A percentile compares a stretch with the other conserved stretches of the same genome.
phyloP scores from a whole-genome alignment of 139 green algal species.

The Chlamydomonas sp. region DNA sequence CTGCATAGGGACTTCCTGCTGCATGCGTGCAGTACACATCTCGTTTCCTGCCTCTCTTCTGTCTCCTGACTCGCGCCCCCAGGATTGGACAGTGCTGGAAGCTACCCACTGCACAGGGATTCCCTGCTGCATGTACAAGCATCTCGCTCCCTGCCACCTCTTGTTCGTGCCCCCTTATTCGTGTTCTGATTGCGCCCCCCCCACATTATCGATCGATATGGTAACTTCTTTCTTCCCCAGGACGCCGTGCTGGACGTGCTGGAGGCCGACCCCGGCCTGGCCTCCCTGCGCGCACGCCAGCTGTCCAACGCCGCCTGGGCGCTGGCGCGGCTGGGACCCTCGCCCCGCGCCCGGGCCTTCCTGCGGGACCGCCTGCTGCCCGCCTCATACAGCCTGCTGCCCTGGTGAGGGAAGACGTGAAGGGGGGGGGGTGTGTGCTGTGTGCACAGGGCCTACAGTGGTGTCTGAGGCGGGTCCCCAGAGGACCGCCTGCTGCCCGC shows the following conservation, averaged over 20 bases:
- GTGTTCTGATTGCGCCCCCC: too few species aligned
- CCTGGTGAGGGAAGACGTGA: slow-evolving; percentile 23
- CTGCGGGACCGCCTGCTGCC: slow-evolving; percentile 41
- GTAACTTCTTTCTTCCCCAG: background rate
- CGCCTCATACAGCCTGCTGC: slow-evolving; percentile 13
- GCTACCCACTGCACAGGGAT: too few species aligned
- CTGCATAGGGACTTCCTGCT: too few species aligned
- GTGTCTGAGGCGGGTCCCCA: background rate
- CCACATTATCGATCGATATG: background rate
- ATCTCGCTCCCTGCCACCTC: too few species aligned
- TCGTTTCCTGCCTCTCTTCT: too few species aligned
- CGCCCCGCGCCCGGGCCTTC: background rate
- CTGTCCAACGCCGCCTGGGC: slow-evolving; percentile 47
- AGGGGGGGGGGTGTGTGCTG: background rate
- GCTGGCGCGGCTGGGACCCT: slow-evolving; percentile 29
- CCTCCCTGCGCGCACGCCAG: slow-evolving; percentile 1
- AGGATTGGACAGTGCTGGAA: too few species aligned
- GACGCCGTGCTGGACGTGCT: background rate
- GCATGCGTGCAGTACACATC: too few species aligned
- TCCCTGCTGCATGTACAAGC: too few species aligned
- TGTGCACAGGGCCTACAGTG: background rate
- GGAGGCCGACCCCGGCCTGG: background rate
- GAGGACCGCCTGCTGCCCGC: too few species aligned
- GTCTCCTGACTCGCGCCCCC: too few species aligned
- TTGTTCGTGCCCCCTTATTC: too few species aligned